Percentiles rank a stretch among this genome's conserved stretches.
These are phyloP conservation scores for Begonia loranthoides DNA, from an alignment of 306 rosid species.

Conservation along the genomic window DNA sequence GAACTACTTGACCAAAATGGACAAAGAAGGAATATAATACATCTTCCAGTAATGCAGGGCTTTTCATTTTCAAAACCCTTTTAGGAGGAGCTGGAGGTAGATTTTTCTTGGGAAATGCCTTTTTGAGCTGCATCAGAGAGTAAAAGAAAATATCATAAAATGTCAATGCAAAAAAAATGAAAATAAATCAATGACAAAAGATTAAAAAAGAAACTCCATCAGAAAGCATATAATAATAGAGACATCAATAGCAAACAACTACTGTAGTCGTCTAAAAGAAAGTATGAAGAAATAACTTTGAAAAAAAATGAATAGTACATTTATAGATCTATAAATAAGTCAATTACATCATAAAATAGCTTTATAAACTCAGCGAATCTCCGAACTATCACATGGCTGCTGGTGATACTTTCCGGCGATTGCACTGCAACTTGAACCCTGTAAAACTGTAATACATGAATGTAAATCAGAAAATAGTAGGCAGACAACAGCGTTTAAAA, in stretches of 20 bases:
- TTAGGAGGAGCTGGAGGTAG: constrained; percentile 73
- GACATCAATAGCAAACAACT: no score
- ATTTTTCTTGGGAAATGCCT: constrained; percentile 43
- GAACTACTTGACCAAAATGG: constrained; percentile 1
- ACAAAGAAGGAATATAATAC: constrained; percentile 24
- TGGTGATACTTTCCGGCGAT: constrained; percentile 74
- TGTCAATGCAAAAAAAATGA: no score
- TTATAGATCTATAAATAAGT: no score
- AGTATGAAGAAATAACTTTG: no score
- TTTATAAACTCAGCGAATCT: constrained; percentile 69
- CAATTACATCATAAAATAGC: constrained; percentile 56
- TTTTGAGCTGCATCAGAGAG: constrained; percentile 46
- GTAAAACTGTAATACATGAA: constrained; percentile 43
- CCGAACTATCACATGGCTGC: constrained; percentile 44
- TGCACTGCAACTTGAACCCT: constrained; percentile 78
- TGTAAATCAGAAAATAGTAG: constrained; percentile 12
- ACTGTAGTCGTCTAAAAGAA: no score
- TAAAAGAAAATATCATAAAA: constrained; percentile 7
- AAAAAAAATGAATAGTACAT: no score
- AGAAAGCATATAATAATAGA: no score
- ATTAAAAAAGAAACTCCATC: no score
- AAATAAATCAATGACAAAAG: no score
- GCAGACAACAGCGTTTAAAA: not conserved
- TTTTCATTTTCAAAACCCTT: constrained; percentile 48
- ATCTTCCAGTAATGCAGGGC: constrained; percentile 48